Conservation (phyloP, 129 eudicot genomes). For the Escallonia herrerae region DNA sequence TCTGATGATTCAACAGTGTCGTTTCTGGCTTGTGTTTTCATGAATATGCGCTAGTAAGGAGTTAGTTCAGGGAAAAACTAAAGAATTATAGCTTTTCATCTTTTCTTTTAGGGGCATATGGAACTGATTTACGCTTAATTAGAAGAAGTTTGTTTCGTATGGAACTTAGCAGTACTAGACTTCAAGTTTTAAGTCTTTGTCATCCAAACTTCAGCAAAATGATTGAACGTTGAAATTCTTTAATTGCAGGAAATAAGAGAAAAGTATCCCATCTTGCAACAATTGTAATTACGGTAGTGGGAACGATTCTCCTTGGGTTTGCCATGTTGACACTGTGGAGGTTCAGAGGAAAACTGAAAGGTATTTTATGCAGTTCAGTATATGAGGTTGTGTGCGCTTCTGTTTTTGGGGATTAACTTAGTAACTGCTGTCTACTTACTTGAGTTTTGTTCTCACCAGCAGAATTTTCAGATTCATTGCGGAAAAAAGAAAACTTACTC, state of each 20-base stretch:
- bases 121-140: no score
- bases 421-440: not conserved
- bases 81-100: no score
- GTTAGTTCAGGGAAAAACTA: no score
- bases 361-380: constrained; percentile 16
- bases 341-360: constrained; percentile 21
- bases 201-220: no score
- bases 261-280: constrained; percentile 7
- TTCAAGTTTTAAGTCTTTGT: no score
- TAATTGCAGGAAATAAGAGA: constrained; percentile 14
- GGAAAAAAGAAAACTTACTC: constrained; percentile 12
- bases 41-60: no score
- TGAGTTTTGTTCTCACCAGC: constrained; percentile 1
- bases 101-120: no score
- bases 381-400: not conserved
- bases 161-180: no score
- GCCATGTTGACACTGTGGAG: constrained; percentile 27
- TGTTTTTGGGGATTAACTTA: not conserved
- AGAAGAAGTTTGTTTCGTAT: no score
- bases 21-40: no score
- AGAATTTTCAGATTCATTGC: constrained; percentile 13
- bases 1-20: no score
- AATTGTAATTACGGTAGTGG: constrained; percentile 19
- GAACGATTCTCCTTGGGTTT: constrained; percentile 15
- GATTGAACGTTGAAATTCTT: not conserved